Evolutionary conservation across 371 early-diverging fungal genomes (phyloP), one percentile per base, ranked within the genome.

Genomic region (Mortierella sp.): DNA sequence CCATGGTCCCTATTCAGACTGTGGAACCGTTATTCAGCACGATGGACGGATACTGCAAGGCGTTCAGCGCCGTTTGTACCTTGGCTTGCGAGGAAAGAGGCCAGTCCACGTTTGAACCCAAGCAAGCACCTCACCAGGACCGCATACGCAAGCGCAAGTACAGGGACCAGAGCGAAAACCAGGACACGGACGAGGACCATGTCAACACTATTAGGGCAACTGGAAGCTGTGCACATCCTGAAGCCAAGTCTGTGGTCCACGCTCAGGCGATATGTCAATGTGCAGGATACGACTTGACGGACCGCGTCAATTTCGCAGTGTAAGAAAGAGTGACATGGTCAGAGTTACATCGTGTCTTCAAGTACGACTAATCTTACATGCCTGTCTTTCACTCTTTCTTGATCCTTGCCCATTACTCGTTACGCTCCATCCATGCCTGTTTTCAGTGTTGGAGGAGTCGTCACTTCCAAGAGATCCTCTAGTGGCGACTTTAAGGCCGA

Each of bases 301-400:
- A 63, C 29, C 48, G 56, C 8, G 41, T 63, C n/a, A 63, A 63
- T 22, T 56, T 63, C 19, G 56, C 56, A 17, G 12, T 63, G 63
- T 63, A 63, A 54, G 54, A 16, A n/a, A n/a, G n/a, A n/a, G n/a
- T n/a, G n/a, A n/a, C n/a, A n/a, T n/a, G n/a, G n/a, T n/a, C n/a
- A n/a, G n/a, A n/a, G n/a, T n/a, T n/a, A n/a, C 13, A n/a, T 7
- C 6, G 2, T 29, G 8, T 29, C 10, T 31, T 19, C 47, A 22
- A 5, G 3, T 10, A 24, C 52, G n/a, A 52, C 34, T 28, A n/a
- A 34, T 10, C 21, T 10, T 52, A n/a, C n/a, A 28, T 52, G 17
- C 40, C 40, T 10, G 16, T 47, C 47, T 24, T 22, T 47, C 47
- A 21, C 25, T 47, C 47, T 22, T 13, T 6, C 47, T 24, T 52